A percentile compares a stretch with the other conserved stretches of the same genome.
phyloP scores from a whole-genome alignment of 2,329 filamentous ascomycete genomes.

The Simplicillium aogashimaense region DNA sequence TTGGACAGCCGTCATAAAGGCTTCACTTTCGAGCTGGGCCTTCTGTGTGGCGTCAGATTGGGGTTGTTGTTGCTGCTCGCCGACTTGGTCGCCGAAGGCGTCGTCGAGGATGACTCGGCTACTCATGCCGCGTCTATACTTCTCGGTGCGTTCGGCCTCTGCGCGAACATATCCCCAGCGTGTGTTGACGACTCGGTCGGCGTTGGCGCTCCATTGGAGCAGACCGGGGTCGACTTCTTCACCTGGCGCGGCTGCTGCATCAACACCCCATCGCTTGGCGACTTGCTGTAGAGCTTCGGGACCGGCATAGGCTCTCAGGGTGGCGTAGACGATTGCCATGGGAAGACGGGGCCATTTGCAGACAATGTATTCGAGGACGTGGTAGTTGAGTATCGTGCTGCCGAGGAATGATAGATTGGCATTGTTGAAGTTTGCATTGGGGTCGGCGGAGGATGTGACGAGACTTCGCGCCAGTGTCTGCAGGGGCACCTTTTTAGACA shows the following conservation, averaged over 20 bases:
- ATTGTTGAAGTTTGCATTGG: slow-evolving; percentile 79
- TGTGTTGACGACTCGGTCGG: slow-evolving; percentile 32
- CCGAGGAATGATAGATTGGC: slow-evolving; percentile 72
- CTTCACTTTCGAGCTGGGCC: slow-evolving; percentile 65
- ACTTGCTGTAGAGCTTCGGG: slow-evolving; percentile 63
- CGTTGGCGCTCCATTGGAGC: slow-evolving; percentile 61
- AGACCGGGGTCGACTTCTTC: slow-evolving; percentile 86
- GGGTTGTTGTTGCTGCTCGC: slow-evolving; percentile 17
- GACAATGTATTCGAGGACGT: slow-evolving; percentile 79
- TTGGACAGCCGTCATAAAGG: slow-evolving; percentile 68
- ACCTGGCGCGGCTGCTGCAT: slow-evolving; percentile 76
- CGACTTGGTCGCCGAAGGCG: slow-evolving; percentile 62
- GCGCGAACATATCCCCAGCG: slow-evolving; percentile 42
- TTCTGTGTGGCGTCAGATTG: slow-evolving; percentile 8
- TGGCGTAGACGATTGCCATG: slow-evolving; percentile 76
- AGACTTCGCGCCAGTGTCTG: slow-evolving; percentile 80
- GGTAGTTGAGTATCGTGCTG: slow-evolving; percentile 74
- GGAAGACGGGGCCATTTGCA: slow-evolving; percentile 87
- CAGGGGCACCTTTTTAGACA: slow-evolving; percentile 73
- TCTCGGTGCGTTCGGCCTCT: slow-evolving; percentile 33
- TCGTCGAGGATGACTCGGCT: slow-evolving; percentile 75
- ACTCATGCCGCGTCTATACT: slow-evolving; percentile 57
- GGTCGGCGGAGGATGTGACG: slow-evolving; percentile 76
- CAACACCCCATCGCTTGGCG: slow-evolving; percentile 82
- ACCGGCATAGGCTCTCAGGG: slow-evolving; percentile 77